Base-by-base conservation (phyloP, 495 filamentous ascomycete species). In the Talaromyces proteolyticus region DNA sequence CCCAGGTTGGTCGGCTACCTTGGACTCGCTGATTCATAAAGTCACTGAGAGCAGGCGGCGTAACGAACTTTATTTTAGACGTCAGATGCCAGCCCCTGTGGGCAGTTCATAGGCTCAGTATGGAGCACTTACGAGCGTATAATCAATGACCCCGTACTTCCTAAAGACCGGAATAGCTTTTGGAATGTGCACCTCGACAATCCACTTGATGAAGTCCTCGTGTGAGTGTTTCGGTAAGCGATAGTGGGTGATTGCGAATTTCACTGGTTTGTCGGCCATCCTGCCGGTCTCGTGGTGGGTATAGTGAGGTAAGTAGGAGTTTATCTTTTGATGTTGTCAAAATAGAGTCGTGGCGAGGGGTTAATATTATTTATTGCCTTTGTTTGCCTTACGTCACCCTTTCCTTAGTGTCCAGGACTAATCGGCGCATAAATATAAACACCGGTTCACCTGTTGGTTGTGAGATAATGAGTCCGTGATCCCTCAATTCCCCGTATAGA, bases 191-290 rank as follows among this genome's bases (percentile, higher is more conserved):
- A 55, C 50, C 21, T 64, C 52, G 36, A 64, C 53, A 25, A 64
- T 61, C 58, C 56, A 64, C 18, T 64, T 57, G 11, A 64, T 57
- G 42, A 64, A 64, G 20, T 53, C 61, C 44, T 64, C 61, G 34
- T 64, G 61, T 1, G 56, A 55, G 52, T 61, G 61, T 40, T 61
- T 14, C 18, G 39, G 51, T 47, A 50, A 16, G 46, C 61, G 61
- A 39, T 61, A 47, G 40, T 64, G 61, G 12, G 61, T 64, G 37
- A 64, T 51, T 21, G 61, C 59, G 49, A 54, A 57, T 44, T 63
- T 63, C 41, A 59, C 42, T 34, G 51, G 50, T 23, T 46, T 49
- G 42, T 44, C 37, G n/a, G n/a, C n/a, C n/a, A n/a, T n/a, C n/a
- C n/a, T n/a, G n/a, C n/a, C n/a, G n/a, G n/a, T n/a, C n/a, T n/a